phyloP scores from a whole-genome alignment of 352 stramenopile species.

The Globisporangium cystogenes region DNA sequence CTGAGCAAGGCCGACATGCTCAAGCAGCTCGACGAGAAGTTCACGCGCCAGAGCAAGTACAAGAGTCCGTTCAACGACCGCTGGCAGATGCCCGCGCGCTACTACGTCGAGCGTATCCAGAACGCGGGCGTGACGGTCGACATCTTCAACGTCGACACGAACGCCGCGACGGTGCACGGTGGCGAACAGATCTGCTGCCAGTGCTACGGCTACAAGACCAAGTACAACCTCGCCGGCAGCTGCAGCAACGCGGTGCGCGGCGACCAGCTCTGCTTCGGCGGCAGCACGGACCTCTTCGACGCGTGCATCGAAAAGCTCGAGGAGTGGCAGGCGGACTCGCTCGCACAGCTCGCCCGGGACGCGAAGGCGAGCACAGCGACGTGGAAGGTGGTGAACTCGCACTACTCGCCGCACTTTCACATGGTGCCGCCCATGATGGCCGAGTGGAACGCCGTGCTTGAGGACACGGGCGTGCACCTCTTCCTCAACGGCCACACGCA shows the following conservation, averaged over 20 bases:
- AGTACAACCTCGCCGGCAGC: conserved; percentile 31
- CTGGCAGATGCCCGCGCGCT: conserved; percentile 60
- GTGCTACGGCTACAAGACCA: conserved; percentile 65
- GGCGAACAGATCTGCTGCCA: conserved; percentile 71
- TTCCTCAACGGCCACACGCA: conserved; percentile 78
- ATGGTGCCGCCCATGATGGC: conserved; percentile 64
- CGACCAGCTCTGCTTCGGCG: conserved; percentile 42
- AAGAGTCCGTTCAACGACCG: conserved; percentile 60
- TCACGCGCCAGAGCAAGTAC: conserved; percentile 49
- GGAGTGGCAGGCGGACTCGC: conserved; percentile 49
- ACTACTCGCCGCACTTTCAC: conserved; percentile 74
- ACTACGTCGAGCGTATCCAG: conserved; percentile 49
- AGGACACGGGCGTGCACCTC: conserved; percentile 38
- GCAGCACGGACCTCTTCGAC: conserved; percentile 50
- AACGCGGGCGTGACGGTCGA: conserved; percentile 43
- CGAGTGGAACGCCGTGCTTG: conserved; percentile 51
- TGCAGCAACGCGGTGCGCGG: conserved; percentile 47
- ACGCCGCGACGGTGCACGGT: conserved; percentile 51
- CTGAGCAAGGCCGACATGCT: conserved; percentile 48
- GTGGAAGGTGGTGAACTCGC: conserved; percentile 74
- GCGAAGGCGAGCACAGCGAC: conserved; percentile 45
- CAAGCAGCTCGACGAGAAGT: conserved; percentile 63
- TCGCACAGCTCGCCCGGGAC: conserved; percentile 48
- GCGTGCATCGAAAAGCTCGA: conserved; percentile 52
- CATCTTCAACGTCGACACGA: conserved; percentile 69